Percentiles rank a stretch among this genome's conserved stretches.
These are phyloP conservation scores for Ajuga chamaepitys DNA, from an alignment of 257 asterid genomes.

Conservation along the genomic window DNA sequence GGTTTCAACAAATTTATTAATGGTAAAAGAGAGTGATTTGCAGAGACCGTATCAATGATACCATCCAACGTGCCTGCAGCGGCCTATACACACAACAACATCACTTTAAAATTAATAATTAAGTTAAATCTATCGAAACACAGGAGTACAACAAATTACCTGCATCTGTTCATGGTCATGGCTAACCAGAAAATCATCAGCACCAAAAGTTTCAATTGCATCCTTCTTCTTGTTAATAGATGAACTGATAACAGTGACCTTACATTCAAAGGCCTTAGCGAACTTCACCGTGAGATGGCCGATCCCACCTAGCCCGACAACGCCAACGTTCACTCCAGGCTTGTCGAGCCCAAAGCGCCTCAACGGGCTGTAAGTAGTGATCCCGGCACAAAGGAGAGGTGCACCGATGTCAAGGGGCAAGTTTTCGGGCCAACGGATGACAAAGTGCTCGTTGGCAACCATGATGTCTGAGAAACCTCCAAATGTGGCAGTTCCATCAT, in stretches of 20 bases:
- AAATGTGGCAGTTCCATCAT: constrained; percentile 23
- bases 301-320: constrained; percentile 51
- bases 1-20: not conserved
- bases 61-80: constrained; percentile 1
- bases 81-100: not conserved
- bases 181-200: constrained; percentile 38
- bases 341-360: constrained; percentile 35
- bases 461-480: constrained; percentile 45
- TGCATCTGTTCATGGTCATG: constrained; percentile 33
- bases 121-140: too few relatives aligned
- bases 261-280: constrained; percentile 40
- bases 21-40: not conserved
- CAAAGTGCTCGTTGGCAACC: constrained; percentile 40
- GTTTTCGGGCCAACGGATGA: constrained; percentile 38
- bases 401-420: constrained; percentile 40
- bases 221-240: constrained; percentile 31
- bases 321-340: constrained; percentile 38
- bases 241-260: constrained; percentile 44
- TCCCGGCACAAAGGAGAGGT: constrained; percentile 48
- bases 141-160: too few relatives aligned
- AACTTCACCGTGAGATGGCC: constrained; percentile 49
- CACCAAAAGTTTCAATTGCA: constrained; percentile 33
- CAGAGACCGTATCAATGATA: not conserved
- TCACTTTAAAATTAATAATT: not conserved
- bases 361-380: constrained; percentile 40